phyloP scores from a whole-genome alignment of 2,329 filamentous ascomycete species.

The Apiospora hydei region DNA sequence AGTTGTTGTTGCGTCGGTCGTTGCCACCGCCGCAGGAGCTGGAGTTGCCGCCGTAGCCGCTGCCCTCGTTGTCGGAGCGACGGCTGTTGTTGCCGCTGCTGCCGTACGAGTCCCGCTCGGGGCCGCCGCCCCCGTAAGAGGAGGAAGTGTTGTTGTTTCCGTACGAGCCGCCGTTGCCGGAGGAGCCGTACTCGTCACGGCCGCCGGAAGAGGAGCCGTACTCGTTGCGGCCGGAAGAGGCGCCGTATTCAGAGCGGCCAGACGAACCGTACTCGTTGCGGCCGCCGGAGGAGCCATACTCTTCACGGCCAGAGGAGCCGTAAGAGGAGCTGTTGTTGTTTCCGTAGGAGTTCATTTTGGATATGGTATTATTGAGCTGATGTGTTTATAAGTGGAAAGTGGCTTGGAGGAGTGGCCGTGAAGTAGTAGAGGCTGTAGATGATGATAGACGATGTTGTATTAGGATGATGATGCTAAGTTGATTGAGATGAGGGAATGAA shows the following conservation, averaged over 20 bases:
- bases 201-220: neutral
- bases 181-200: conserved; percentile 21
- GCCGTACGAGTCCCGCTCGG: neutral
- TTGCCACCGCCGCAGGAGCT: neutral
- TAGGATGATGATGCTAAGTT: neutral
- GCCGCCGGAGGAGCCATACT: conserved; percentile 17
- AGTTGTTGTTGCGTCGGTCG: conserved; percentile 12
- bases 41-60: neutral
- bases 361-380: neutral
- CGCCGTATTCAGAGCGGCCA: conserved; percentile 11
- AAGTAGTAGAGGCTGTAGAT: neutral
- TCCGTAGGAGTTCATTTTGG: conserved; percentile 5
- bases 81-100: conserved; percentile 21
- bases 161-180: conserved; percentile 6
- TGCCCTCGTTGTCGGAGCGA: neutral
- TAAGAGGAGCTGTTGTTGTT: conserved; percentile 24
- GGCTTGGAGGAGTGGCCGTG: neutral
- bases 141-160: conserved; percentile 20
- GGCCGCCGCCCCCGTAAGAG: neutral
- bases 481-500: neutral
- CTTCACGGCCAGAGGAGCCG: conserved; percentile 21
- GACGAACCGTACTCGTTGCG: neutral
- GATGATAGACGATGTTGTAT: neutral
- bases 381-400: neutral
- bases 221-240: conserved; percentile 20